Base-by-base conservation (phyloP, 2,329 filamentous ascomycete genomes). In the Xylariaceae sp. region DNA sequence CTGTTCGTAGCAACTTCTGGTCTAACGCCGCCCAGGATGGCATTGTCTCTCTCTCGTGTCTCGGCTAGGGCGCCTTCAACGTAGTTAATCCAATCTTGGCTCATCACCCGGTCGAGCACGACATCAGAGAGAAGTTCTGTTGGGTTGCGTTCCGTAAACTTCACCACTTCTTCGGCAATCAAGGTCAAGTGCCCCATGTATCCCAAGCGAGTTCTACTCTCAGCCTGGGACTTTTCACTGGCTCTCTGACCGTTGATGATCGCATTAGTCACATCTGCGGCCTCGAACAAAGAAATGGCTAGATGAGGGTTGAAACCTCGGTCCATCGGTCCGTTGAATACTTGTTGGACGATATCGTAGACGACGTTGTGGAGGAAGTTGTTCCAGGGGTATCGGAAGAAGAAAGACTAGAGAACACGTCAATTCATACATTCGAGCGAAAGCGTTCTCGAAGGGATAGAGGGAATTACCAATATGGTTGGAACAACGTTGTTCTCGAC, bases 291-390 rank as follows among this genome's bases (percentile, higher is more conserved):
- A 50, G 94, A 90, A 43, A 96, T 83, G 9, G 92, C 90, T 36
- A 98, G 70, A 33, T 80, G 83, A 9, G 87, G 82, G 63, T 98
- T 98, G 66, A 84, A 96, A 18, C 92, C 89, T 44, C 88, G 84
- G 53, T 97, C 90, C 85, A 98, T 95, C 1, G 88, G 88, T 7
- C 92, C 92, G 59, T 98, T 98, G 64, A 98, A 97, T 1, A 98
- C 92, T 68, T 98, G 92, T 62, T 98, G 92, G 30, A 98, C 87
- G 56, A 98, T 89, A 61, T 98, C 92, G 60, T 98, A 98, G 33
- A 98, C 92, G 30, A 98, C 92, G 57, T 98, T 98, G 66, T 98
- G 92, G 31, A 98, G 74, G 59, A 98, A 98, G 62, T 98, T 98
- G 65, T 98, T 98, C 92, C 92, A 98, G 1, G 92, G 90, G 57